Evolutionary conservation across 148 eudicot genomes (phyloP).

Genomic region (Amaranthus palmeri): DNA sequence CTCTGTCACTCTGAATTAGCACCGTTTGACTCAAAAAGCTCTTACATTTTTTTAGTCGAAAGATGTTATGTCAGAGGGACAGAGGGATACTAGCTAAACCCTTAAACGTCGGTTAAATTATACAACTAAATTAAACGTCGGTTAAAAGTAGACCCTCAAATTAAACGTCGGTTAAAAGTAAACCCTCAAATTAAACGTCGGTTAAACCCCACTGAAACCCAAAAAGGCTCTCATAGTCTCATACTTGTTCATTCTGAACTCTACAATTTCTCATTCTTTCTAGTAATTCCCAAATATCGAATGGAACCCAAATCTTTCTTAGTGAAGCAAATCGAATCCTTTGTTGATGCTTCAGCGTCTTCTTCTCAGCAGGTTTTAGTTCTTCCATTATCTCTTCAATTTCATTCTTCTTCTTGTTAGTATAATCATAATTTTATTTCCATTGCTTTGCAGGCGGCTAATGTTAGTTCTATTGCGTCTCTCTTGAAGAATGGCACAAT

Average conservation of each 20-base stretch:
- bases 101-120: too few relatives aligned
- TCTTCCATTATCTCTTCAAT: background rate
- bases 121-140: too few relatives aligned
- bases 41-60: too few relatives aligned
- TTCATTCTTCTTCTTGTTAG: background rate
- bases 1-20: too few relatives aligned
- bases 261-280: constrained; percentile 4
- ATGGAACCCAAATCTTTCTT: constrained; percentile 43
- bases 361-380: constrained; percentile 55
- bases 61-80: too few relatives aligned
- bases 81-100: too few relatives aligned
- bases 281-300: background rate
- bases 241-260: background rate
- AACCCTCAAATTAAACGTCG: too few relatives aligned
- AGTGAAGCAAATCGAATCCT: constrained; percentile 59
- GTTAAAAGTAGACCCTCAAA: too few relatives aligned
- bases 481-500: constrained; percentile 56
- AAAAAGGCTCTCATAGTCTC: background rate
- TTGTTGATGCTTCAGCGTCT: constrained; percentile 58
- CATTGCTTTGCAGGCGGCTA: constrained; percentile 42
- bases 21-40: too few relatives aligned
- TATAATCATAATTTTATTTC: constrained; percentile 1
- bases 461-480: constrained; percentile 58
- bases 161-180: too few relatives aligned
- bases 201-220: background rate